Evolutionary conservation across 2,329 filamentous ascomycete species (phyloP), one percentile per base, ranked within the genome.

Genomic region (Cordyceps farinosa): DNA sequence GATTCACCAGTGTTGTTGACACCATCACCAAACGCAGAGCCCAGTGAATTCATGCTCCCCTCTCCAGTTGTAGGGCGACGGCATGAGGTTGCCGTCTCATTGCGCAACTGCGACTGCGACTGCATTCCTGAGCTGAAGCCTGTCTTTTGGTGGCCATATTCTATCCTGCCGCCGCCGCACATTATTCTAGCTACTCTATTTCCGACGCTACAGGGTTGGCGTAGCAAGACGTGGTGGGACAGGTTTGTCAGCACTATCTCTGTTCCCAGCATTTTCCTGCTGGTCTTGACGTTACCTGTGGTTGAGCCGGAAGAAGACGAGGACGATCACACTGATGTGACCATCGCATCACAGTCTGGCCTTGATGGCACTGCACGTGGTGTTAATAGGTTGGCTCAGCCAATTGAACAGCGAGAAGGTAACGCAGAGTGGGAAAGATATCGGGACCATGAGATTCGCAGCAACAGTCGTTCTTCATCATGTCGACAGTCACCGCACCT

Each of bases 211-310:
- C 88, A 87, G 67, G 87, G 84, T 32, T 99, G 94, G 92, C 80
- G 76, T 50, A 85, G 90, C 34, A 98, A 97, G 76, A 87, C 81
- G n/a, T 75, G 89, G n/a, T 92, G 88, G 87, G 93, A 94, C 69
- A 92, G 90, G 71, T 77, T 92, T 51, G 78, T 97, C 54, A 94
- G 92, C 48, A 70, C 95, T 11, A 82, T 96, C 44, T 93, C 93
- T 8, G 88, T 92, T n/a, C 91, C 93, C 1, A 96, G 90, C 69
- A 92, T 99, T 44, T 91, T 99, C 66, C 78, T 98, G 2, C 81
- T 99, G 4, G 94, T 94, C 0, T 87, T 95, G 53, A 99, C 95
- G 0, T 76, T 99, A 5, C 95, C 96, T 0, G 92, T 99, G 0
- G 91, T 97, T 6, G 94, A 98, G 70, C 84, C 85, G 1, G 83